These are phyloP conservation scores for Amanita rubescens DNA, from an alignment of 768 basidiomycete genomes.

Conservation along the genomic window DNA sequence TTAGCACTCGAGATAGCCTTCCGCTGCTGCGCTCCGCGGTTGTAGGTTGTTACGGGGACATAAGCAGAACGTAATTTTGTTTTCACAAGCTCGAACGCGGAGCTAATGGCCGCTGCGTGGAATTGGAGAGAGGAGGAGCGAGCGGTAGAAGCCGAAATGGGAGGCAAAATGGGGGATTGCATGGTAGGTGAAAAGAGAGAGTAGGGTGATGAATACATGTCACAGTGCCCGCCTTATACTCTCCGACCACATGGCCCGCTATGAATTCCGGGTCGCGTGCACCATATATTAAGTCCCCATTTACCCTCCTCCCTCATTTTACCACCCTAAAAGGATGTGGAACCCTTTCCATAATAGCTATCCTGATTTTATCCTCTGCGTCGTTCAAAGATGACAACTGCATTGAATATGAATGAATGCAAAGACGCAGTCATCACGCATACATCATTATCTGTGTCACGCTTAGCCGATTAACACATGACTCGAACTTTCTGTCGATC, in stretches of 20 bases:
- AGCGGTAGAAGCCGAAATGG: neutral
- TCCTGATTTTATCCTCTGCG: no score
- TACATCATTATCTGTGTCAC: no score
- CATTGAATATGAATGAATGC: no score
- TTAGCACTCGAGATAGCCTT: neutral
- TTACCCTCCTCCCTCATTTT: neutral
- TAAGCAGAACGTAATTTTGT: neutral
- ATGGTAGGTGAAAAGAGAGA: neutral
- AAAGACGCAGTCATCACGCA: no score
- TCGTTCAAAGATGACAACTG: no score
- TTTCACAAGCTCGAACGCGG: slow-evolving; percentile 1
- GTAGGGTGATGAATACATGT: neutral
- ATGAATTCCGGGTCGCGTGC: neutral
- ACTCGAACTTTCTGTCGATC: no score
- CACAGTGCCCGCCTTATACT: neutral
- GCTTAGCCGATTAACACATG: no score
- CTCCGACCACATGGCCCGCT: neutral
- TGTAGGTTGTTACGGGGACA: neutral
- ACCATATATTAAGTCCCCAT: neutral
- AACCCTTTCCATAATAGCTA: neutral
- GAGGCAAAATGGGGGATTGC: neutral
- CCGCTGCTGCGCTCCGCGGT: neutral
- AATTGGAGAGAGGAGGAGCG: neutral
- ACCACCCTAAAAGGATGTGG: neutral
- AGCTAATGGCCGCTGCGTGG: neutral